Evolutionary conservation across 495 filamentous ascomycete genomes (phyloP), one percentile per base, ranked within the genome.

Genomic region (Monascus purpureus): DNA sequence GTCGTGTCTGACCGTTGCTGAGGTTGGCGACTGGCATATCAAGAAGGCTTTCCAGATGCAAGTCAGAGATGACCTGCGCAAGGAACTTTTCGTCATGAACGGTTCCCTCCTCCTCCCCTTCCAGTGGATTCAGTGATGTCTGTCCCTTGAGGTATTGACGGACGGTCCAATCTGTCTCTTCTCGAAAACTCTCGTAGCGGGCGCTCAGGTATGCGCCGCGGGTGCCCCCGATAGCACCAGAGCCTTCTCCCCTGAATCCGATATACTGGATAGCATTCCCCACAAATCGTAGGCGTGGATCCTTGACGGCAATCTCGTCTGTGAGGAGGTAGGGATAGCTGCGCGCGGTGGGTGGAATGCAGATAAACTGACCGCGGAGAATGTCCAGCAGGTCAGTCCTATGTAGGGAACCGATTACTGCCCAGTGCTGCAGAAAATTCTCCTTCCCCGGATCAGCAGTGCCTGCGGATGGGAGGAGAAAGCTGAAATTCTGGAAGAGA

Each of bases 1-100:
- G 66, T 39, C 88, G 63, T 3, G 75, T 86, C 54, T 96, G 90
- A 2, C 90, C 90, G 53, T 97, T 95, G 47, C 85, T 93, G 13
- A 97, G 53, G 54, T 81, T 92, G 13, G 79, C 67, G 6, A 95
- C 77, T 2, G 87, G 85, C 59, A 90, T 78, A 11, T 75, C 63
- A 1, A 88, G 55, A 30, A 95, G 52, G 8, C 57, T 46, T 2
- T 64, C 53, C 9, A 95, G 57, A 19, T 67, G 66, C 29, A 97
- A 54, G 31, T 87, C 74, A 6, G 42, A 39, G 0, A 83, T 62
- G 6, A 94, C 74, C 7, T 66, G 53, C 4, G 65, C 46, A 1
- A 93, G 51, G 0, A 68, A 52, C 14, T 39, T 26, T 17, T 50
- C 38, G 41, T 72, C 60, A 13, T 63, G 41, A 8, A 61, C 28